Evolutionary conservation across 2,329 filamentous ascomycete genomes (phyloP).

Genomic region (Trichoderma atrobrunneum): DNA sequence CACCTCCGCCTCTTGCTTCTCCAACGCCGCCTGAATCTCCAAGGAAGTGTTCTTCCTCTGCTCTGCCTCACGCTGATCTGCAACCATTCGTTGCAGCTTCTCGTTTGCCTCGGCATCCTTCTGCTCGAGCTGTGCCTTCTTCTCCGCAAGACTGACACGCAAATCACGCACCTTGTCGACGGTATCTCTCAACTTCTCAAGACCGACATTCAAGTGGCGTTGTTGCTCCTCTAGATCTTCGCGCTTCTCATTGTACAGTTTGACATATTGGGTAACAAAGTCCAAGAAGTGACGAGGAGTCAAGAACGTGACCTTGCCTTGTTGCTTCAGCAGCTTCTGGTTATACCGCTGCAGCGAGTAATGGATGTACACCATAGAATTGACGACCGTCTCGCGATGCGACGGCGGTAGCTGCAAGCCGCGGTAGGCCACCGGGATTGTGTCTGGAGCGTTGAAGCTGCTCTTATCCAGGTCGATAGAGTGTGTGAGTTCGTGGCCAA

Average conservation of each 20-base stretch:
- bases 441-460: conserved; percentile 83
- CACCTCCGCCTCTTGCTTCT: conserved; percentile 87
- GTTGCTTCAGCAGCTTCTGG: conserved; percentile 80
- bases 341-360: conserved; percentile 93
- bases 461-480: conserved; percentile 92
- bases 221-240: conserved; percentile 99
- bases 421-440: conserved; percentile 87
- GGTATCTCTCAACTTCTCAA: conserved; percentile 95
- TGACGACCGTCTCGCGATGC: conserved; percentile 89
- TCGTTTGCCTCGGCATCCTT: conserved; percentile 96
- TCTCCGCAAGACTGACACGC: conserved; percentile 84
- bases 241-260: conserved; percentile 95
- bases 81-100: conserved; percentile 95
- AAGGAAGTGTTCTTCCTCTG: conserved; percentile 83
- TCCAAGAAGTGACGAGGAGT: conserved; percentile 97
- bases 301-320: conserved; percentile 87
- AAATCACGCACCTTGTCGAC: conserved; percentile 96
- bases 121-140: conserved; percentile 87
- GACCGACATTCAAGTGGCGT: conserved; percentile 93
- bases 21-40: conserved; percentile 82
- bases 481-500: conserved; percentile 90
- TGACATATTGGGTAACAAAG: conserved; percentile 97
- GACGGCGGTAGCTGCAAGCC: conserved; percentile 80
- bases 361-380: conserved; percentile 98
- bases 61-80: conserved; percentile 91